phyloP scores from a whole-genome alignment of 2,329 filamentous ascomycete species.

The Trichophyton simii region DNA sequence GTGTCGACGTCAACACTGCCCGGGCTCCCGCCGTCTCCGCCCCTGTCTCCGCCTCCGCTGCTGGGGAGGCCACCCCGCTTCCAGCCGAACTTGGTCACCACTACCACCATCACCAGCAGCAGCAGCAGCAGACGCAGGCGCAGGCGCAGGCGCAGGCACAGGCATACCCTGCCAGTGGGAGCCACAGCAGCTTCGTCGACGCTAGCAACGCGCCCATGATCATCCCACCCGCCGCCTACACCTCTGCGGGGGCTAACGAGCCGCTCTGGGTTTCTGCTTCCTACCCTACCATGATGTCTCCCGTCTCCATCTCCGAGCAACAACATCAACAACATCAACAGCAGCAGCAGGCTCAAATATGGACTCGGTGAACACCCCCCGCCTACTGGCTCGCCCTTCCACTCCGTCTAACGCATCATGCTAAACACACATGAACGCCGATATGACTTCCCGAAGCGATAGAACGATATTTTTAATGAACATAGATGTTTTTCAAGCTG shows the following conservation, averaged over 20 bases:
- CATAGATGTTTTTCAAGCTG: not conserved
- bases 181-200: conserved; percentile 4
- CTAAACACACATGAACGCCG: not conserved
- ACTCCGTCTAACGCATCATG: not conserved
- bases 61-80: conserved; percentile 5
- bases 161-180: not conserved
- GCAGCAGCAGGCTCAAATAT: not conserved
- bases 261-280: conserved; percentile 9
- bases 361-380: not conserved
- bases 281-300: conserved; percentile 4
- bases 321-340: too few species aligned
- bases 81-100: conserved; percentile 8
- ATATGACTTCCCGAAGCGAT: not conserved
- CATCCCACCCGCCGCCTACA: not conserved
- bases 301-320: not conserved
- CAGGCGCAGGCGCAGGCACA: not conserved
- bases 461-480: conserved; percentile 1
- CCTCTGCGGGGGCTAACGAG: conserved; percentile 6
- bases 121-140: too few species aligned
- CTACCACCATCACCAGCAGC: not conserved
- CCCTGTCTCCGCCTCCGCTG: not conserved
- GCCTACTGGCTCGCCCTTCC: not conserved
- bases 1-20: not conserved
- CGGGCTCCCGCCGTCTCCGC: not conserved
- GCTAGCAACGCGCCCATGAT: conserved; percentile 1